Evolutionary conservation across 2,329 filamentous ascomycete species (phyloP).

Genomic region (Phyllosticta paracitricarpa): DNA sequence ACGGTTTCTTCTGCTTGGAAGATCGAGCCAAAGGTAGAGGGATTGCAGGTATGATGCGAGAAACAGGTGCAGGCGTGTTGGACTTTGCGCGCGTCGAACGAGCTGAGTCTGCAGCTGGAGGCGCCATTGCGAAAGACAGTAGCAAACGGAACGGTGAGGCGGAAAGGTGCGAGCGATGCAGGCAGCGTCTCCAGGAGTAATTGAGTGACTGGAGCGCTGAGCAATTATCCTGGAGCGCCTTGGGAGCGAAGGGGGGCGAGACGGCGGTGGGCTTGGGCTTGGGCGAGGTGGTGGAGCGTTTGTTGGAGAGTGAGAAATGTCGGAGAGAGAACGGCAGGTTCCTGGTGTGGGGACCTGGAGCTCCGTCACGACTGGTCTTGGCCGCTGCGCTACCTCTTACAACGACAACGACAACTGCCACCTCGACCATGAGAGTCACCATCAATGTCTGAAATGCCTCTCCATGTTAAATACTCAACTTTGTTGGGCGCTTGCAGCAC

Average conservation of each 20-base stretch:
- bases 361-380: not conserved
- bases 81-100: slow-evolving; percentile 15
- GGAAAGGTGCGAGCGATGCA: slow-evolving; percentile 2
- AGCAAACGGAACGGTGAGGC: not conserved
- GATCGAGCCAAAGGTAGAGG: slow-evolving; percentile 25
- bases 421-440: not conserved
- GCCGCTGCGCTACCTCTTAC: not conserved
- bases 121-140: slow-evolving; percentile 18
- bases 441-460: not conserved
- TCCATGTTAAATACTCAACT: not conserved
- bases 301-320: slow-evolving; percentile 1
- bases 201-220: slow-evolving; percentile 19
- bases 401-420: not conserved
- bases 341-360: not conserved
- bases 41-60: slow-evolving; percentile 29
- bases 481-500: too few species aligned
- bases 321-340: not conserved
- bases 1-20: slow-evolving; percentile 3
- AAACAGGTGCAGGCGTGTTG: slow-evolving; percentile 17
- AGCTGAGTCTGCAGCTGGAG: slow-evolving; percentile 19
- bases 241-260: slow-evolving; percentile 10
- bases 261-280: not conserved
- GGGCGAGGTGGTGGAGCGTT: not conserved
- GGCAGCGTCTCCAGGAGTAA: slow-evolving; percentile 33
- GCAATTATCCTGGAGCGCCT: slow-evolving; percentile 35